A percentile compares a stretch with the other conserved stretches of the same genome.
Evolutionary conservation across 2,329 filamentous ascomycete species (phyloP).

Genomic region (Fusarium albidum): DNA sequence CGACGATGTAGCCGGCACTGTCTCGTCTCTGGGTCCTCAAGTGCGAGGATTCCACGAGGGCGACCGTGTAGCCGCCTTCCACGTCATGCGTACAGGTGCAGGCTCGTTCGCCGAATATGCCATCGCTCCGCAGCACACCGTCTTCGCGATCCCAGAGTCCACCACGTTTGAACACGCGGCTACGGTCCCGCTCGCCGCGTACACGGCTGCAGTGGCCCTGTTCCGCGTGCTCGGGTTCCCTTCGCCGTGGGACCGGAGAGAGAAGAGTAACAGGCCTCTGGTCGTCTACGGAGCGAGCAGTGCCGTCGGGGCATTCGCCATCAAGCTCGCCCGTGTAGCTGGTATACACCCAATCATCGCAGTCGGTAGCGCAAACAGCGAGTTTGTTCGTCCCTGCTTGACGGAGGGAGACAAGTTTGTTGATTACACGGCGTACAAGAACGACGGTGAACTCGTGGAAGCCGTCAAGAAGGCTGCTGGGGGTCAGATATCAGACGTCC

Average conservation of each 20-base stretch:
- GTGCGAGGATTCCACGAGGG: conserved; percentile 38
- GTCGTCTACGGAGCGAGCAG: conserved; percentile 61
- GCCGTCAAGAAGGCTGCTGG: background rate
- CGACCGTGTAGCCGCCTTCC: conserved; percentile 56
- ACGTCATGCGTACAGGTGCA: conserved; percentile 57
- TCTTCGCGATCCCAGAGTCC: conserved; percentile 60
- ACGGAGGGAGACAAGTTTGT: conserved; percentile 16
- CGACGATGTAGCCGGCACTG: conserved; percentile 32
- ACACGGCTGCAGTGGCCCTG: background rate
- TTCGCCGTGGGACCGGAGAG: too few relatives aligned
- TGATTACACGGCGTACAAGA: conserved; percentile 15
- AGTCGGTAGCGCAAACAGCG: conserved; percentile 54
- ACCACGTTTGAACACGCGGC: conserved; percentile 65
- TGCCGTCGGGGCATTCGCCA: conserved; percentile 64
- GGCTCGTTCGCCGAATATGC: conserved; percentile 70
- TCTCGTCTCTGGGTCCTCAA: conserved; percentile 23
- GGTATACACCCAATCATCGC: conserved; percentile 68
- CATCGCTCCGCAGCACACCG: conserved; percentile 61
- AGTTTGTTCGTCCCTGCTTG: conserved; percentile 11
- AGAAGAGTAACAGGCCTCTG: conserved; percentile 44
- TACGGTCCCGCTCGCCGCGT: conserved; percentile 57
- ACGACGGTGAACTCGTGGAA: background rate
- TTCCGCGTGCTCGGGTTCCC: too few relatives aligned
- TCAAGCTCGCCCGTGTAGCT: conserved; percentile 58
- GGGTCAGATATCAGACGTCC: conserved; percentile 3